These are phyloP conservation scores for Paulownia fortunei DNA, from an alignment of 257 asterid genomes.

Conservation along the genomic window DNA sequence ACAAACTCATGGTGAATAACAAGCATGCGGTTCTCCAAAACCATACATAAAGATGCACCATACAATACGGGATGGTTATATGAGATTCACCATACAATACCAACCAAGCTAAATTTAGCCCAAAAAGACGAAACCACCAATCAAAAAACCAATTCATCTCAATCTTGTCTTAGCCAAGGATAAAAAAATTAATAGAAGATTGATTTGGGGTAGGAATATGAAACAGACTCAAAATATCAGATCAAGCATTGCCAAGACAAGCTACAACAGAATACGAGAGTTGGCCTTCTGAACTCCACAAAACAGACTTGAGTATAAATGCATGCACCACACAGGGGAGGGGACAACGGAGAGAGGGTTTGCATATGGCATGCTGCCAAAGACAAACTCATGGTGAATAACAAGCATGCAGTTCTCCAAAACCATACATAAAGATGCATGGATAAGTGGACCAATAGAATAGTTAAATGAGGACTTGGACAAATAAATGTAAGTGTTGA, in stretches of 20 bases:
- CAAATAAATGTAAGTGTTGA: conserved; percentile 1
- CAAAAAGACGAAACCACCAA: neutral
- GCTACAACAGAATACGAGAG: neutral
- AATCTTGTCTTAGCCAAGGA: conserved; percentile 5
- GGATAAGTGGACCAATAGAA: conserved; percentile 7
- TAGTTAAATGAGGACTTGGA: neutral
- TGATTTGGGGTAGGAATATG: conserved; percentile 9
- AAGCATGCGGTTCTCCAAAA: conserved; percentile 16
- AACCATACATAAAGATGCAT: conserved; percentile 7
- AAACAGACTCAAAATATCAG: neutral
- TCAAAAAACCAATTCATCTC: neutral
- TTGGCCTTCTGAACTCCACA: neutral
- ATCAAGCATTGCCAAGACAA: conserved; percentile 14
- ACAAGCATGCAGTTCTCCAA: conserved; percentile 17
- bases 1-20: conserved; percentile 14
- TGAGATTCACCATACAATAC: neutral
- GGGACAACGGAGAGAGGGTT: neutral
- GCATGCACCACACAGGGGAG: conserved; percentile 5
- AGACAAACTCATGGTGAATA: conserved; percentile 12
- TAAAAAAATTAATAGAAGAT: neutral
- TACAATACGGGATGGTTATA: neutral
- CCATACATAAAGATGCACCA: conserved; percentile 2
- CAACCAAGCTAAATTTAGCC: neutral
- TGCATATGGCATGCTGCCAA: conserved; percentile 9
- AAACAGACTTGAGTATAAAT: neutral